phyloP scores from a whole-genome alignment of 495 filamentous ascomycete genomes.

The Acidomyces sp. region DNA sequence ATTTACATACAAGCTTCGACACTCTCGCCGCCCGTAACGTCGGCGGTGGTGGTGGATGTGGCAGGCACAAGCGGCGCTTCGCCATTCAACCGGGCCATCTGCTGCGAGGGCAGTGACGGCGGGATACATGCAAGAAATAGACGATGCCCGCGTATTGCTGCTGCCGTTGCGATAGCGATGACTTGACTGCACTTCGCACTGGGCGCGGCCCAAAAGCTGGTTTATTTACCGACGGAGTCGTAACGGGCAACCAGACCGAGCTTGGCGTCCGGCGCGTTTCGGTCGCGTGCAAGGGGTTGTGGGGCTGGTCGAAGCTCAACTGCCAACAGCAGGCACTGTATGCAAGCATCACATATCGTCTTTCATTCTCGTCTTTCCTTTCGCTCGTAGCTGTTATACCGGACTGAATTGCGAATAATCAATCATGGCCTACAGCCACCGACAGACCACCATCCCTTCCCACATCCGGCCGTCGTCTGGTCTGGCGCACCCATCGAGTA shows the following conservation, averaged over 20 bases:
- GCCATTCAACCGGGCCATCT: conserved; percentile 89
- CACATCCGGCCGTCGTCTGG: conserved; percentile 50
- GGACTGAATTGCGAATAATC: no score
- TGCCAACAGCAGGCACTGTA: no score
- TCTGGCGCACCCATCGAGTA: conserved; percentile 32
- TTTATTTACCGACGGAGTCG: no score
- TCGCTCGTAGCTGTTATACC: no score
- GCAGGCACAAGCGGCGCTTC: conserved; percentile 49
- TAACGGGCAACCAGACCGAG: no score
- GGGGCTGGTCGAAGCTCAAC: no score
- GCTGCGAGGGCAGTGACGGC: conserved; percentile 4
- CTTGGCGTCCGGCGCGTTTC: no score
- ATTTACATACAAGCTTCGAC: conserved; percentile 63
- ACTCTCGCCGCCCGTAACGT: conserved; percentile 44
- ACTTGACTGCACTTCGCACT: no score
- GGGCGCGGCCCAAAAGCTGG: no score
- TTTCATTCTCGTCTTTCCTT: no score
- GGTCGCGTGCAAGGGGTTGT: no score
- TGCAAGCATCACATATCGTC: no score
- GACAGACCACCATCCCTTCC: conserved; percentile 39
- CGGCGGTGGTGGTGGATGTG: not conserved
- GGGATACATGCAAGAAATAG: conserved; percentile 4
- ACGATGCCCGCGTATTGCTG: conserved; percentile 6
- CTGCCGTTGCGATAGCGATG: conserved; percentile 5
- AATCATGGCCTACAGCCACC: conserved; percentile 50